Evolutionary conservation across 2,329 filamentous ascomycete species (phyloP).

Genomic region (Mycocentrospora acerina): DNA sequence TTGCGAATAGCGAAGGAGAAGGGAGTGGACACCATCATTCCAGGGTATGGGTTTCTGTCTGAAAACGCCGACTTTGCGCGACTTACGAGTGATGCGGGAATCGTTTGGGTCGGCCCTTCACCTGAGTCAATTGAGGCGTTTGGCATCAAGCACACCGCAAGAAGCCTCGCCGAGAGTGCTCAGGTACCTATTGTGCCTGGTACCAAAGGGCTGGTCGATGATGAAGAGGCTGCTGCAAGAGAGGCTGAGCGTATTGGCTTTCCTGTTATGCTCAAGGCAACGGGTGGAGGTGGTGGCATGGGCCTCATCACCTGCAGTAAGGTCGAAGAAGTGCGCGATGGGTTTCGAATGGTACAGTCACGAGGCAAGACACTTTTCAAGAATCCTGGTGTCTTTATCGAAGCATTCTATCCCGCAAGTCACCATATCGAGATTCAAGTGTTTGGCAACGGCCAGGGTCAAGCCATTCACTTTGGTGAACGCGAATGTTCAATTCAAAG

Average conservation of each 20-base stretch:
- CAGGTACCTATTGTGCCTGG: conserved; percentile 59
- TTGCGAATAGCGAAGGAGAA: conserved; percentile 55
- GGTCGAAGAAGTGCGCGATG: conserved; percentile 68
- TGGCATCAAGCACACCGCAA: conserved; percentile 61
- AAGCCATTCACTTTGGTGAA: conserved; percentile 82
- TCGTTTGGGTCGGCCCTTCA: conserved; percentile 62
- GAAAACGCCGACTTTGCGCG: conserved; percentile 65
- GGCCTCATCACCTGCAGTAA: conserved; percentile 75
- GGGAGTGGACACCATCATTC: conserved; percentile 60
- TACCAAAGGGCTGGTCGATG: conserved; percentile 51
- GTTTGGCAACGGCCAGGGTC: conserved; percentile 78
- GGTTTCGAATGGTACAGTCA: conserved; percentile 71
- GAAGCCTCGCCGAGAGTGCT: conserved; percentile 55
- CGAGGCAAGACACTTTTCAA: conserved; percentile 80
- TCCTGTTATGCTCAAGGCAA: conserved; percentile 66
- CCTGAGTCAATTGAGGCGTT: conserved; percentile 56
- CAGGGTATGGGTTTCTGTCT: conserved; percentile 67
- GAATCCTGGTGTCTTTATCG: conserved; percentile 80
- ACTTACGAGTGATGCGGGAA: conserved; percentile 54
- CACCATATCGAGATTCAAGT: conserved; percentile 89
- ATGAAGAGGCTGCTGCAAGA: conserved; percentile 50
- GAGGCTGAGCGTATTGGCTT: conserved; percentile 51
- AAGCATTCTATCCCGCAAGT: conserved; percentile 76
- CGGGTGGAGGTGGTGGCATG: conserved; percentile 68
- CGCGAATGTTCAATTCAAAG: conserved; percentile 86